Evolutionary conservation across 371 early-diverging fungal genomes (phyloP).

Genomic region (Zychaea mexicana): DNA sequence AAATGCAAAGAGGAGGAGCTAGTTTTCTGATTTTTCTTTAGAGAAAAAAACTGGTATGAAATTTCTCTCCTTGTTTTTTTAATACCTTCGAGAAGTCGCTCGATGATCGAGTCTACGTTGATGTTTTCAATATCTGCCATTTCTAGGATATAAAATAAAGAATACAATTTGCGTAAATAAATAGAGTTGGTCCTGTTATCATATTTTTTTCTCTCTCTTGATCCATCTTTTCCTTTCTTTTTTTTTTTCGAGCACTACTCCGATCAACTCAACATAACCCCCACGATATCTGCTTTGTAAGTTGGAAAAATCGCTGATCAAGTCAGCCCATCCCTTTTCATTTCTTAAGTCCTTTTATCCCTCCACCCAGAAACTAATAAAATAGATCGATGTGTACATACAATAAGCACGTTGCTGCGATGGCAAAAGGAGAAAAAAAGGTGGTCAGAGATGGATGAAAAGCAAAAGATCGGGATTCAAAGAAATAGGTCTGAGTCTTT

Average conservation of each 20-base stretch:
- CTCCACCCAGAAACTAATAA: background rate
- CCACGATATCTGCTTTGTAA: background rate
- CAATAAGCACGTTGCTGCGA: background rate
- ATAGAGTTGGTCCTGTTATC: background rate
- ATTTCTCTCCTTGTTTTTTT: background rate
- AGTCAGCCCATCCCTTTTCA: background rate
- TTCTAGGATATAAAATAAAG: background rate
- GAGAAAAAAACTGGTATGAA: background rate
- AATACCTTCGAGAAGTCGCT: slow-evolving; percentile 30
- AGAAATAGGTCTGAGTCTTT: background rate
- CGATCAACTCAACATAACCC: background rate
- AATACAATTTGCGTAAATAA: background rate
- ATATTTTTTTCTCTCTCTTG: background rate
- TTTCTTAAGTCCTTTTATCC: background rate
- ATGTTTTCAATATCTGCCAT: slow-evolving; percentile 19
- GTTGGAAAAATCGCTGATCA: background rate
- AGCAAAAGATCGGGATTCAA: background rate
- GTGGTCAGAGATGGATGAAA: slow-evolving; percentile 2
- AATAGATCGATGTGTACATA: background rate
- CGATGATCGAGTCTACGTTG: slow-evolving; percentile 24
- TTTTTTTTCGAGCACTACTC: background rate
- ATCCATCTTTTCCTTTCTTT: background rate
- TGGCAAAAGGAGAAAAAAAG: slow-evolving; percentile 3
- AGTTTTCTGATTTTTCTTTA: too few species aligned
- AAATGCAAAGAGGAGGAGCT: background rate